Base-by-base conservation (phyloP, 768 basidiomycete genomes). In the Suillus spraguei region DNA sequence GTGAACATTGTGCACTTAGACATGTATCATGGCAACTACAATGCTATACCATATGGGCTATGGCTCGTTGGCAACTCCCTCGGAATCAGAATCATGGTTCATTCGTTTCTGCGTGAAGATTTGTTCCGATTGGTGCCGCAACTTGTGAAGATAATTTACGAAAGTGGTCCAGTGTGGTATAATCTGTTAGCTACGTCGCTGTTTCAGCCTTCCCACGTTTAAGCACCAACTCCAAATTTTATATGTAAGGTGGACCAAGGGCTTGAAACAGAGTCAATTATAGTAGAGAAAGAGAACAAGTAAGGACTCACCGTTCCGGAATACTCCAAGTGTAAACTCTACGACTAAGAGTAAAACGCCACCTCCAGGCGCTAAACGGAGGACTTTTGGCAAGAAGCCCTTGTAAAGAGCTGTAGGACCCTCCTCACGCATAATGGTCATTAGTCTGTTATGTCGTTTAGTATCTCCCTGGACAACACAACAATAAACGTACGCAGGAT, bases 301-400 rank as follows among this genome's bases (percentile, higher is more conserved):
- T 1, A 7, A 14, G 24, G 11, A 71, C 80, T 24, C 65, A 92
- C 91, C 84, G 70, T 87, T 81, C 66, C 94, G 85, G 76, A 96
- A 94, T 62, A 91, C 69, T 22, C 83, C 87, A 44, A 95, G 76
- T 2, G 92, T 94, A 65, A 92, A 88, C 75, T 95, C 94, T 20
- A 96, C 94, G n/a, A 96, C 96, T 39, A 99, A 84, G 35, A 99
- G 80, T 36, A 99, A 77, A 14, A 99, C 90, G 74, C 97, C 97
- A 59, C 97, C 97, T 50, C 97, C 97, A 0, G 97, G 97, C 14
- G 96, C 97, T 32, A 99, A 84, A 67, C 97, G 86, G 49, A 99
- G 83, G 4, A 97, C 95, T 76, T 99, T 99, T 35, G 97, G 97
- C 17, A 92, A 82, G 76, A 98, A 99, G 39, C 97, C 95, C 74